phyloP scores from a whole-genome alignment of 306 rosid genomes.

The Castanospermum australe region DNA sequence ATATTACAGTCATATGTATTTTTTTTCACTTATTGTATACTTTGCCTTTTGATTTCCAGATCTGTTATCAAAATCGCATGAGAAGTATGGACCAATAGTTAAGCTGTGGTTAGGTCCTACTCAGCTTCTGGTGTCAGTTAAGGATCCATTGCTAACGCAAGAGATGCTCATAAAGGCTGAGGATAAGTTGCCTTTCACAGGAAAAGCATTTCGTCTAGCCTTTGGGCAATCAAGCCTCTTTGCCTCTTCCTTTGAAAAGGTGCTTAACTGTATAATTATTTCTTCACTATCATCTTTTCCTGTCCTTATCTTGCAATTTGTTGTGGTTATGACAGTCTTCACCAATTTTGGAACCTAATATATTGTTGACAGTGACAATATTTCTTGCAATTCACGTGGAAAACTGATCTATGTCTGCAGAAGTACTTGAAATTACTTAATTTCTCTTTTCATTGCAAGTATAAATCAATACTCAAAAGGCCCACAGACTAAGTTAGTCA shows the following conservation, averaged over 20 bases:
- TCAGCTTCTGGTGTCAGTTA: constrained; percentile 77
- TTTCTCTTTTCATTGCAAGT: background rate
- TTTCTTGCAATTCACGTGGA: background rate
- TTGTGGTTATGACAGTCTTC: background rate
- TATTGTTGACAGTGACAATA: background rate
- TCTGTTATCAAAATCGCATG: constrained; percentile 58
- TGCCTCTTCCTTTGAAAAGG: constrained; percentile 74
- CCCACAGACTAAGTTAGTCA: background rate
- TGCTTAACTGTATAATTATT: constrained; percentile 17
- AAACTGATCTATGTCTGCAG: background rate
- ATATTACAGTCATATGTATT: background rate
- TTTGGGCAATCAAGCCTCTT: constrained; percentile 77
- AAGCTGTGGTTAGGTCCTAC: constrained; percentile 89
- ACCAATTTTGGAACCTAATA: background rate
- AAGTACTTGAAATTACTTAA: background rate
- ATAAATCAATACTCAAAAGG: background rate
- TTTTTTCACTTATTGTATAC: background rate
- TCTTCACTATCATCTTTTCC: background rate
- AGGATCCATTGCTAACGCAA: constrained; percentile 59
- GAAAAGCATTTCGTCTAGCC: constrained; percentile 63
- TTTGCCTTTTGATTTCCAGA: constrained; percentile 44
- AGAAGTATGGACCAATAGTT: constrained; percentile 64
- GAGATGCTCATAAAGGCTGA: constrained; percentile 74
- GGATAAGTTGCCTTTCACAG: constrained; percentile 70
- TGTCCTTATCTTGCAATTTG: background rate